Conservation (phyloP, 257 asterid genomes). For the Solanum chaucha region DNA sequence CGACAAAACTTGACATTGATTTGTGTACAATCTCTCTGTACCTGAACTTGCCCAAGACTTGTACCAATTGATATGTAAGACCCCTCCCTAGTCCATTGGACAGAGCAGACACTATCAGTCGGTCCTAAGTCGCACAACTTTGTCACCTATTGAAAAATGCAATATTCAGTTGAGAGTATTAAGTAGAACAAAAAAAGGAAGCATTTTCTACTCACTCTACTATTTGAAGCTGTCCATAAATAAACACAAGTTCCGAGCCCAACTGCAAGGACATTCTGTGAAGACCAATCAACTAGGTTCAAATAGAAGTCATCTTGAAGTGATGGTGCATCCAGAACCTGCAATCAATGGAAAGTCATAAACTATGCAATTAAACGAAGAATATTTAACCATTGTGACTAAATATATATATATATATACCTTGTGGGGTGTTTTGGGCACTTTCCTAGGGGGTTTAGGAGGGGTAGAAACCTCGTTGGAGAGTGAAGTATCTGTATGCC, state of each 20-base stretch:
- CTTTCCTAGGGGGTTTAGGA: conserved; percentile 93
- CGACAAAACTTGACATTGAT: neutral
- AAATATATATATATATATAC: conserved; percentile 12
- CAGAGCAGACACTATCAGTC: conserved; percentile 77
- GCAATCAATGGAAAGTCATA: conserved; percentile 4
- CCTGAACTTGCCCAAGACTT: conserved; percentile 90
- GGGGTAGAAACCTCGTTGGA: conserved; percentile 60
- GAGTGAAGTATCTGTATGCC: conserved; percentile 35
- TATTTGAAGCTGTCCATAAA: conserved; percentile 90
- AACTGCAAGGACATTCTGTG: conserved; percentile 98
- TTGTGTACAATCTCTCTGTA: neutral
- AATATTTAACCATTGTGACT: neutral
- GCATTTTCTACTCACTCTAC: conserved; percentile 49
- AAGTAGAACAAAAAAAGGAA: neutral
- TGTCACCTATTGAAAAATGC: conserved; percentile 43
- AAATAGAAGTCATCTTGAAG: conserved; percentile 97
- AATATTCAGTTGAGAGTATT: neutral
- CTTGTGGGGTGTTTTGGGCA: conserved; percentile 95
- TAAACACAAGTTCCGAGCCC: conserved; percentile 94
- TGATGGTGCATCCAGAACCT: conserved; percentile 96
- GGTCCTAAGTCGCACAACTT: conserved; percentile 91
- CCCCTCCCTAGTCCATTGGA: conserved; percentile 95
- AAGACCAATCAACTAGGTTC: conserved; percentile 97
- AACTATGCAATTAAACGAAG: neutral
- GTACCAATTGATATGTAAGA: conserved; percentile 90